Base-by-base conservation (phyloP, 345 rosid genomes). In the Boechera divaricarpa region DNA sequence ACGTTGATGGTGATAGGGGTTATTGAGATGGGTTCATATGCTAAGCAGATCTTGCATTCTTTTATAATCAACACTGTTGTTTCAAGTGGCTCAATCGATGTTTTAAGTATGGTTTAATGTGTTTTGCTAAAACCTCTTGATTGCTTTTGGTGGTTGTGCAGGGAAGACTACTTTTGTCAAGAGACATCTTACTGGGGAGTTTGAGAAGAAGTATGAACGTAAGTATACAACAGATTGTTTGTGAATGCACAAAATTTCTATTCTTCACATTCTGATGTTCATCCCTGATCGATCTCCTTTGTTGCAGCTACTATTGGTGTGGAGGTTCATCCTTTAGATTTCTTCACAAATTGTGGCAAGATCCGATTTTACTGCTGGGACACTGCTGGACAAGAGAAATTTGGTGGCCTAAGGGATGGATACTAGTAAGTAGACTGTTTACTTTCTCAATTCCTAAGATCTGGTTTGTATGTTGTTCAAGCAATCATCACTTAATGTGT, bases 201-300 rank as follows among this genome's bases (percentile, higher is more conserved):
- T 94, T 39, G 98, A 94, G 87, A 90, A 88, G 96, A 94, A 87
- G 78, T 92, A 94, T 29, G 97, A 92, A 78, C 98, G 97, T 92
- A 70, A 83, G 97, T 85, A 28, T 32, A 12, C 8, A 18, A 33
- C 18, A 18, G 2, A 10, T 49, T 42, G 26, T 45, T 49, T 15
- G 7, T 59, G 10, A 26, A 16, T 33, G 3, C 5, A 5, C 21
- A 12, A n/a, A 8, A 0, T 38, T 18, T 61, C 0, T 44, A 3
- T 10, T 36, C 15, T 2, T 7, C 3, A 10, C 24, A 18, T 29
- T 78, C 28, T 45, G 12, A 5, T 65, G 47, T n/a, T 45, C 55
- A 67, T 1, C 61, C 6, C 5, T 53, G 21, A 1, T 51, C 1
- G 36, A 5, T 33, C 36, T 33, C 36, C 0, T 38, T 8, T 56